phyloP scores from a whole-genome alignment of 2,329 filamentous ascomycete species.

The Simplicillium sp. region DNA sequence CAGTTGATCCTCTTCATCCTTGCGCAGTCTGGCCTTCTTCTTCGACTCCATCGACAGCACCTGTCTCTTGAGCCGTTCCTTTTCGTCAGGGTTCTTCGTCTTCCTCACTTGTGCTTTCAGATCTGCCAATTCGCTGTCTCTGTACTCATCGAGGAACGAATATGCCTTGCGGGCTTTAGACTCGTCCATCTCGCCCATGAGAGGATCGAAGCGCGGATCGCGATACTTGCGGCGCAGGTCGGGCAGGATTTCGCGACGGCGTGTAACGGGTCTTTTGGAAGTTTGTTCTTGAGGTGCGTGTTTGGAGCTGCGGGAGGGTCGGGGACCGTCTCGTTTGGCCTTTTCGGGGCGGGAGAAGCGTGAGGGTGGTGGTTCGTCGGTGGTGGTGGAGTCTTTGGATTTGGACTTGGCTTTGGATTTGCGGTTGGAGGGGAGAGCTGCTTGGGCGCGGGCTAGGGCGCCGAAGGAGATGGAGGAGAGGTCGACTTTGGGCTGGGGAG shows the following conservation, averaged over 20 bases:
- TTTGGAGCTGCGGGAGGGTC: slow-evolving; percentile 50
- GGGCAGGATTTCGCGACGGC: slow-evolving; percentile 64
- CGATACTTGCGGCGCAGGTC: slow-evolving; percentile 50
- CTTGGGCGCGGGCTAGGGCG: slow-evolving; percentile 79
- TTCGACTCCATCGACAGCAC: slow-evolving; percentile 72
- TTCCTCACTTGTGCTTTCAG: slow-evolving; percentile 58
- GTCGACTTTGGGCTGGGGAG: slow-evolving; percentile 25
- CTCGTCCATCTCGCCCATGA: slow-evolving; percentile 43
- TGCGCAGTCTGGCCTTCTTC: slow-evolving; percentile 59
- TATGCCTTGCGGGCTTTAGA: slow-evolving; percentile 62
- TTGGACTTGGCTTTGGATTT: slow-evolving; percentile 18
- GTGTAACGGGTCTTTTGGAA: slow-evolving; percentile 74
- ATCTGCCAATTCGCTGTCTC: slow-evolving; percentile 70
- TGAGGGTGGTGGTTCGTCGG: slow-evolving; percentile 14
- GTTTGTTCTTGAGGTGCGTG: slow-evolving; percentile 80
- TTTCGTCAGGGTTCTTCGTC: slow-evolving; percentile 54
- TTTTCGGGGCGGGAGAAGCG: slow-evolving; percentile 15
- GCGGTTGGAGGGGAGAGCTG: slow-evolving; percentile 39
- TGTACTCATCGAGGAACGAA: slow-evolving; percentile 79
- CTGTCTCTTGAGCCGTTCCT: slow-evolving; percentile 61
- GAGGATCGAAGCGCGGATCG: slow-evolving; percentile 81
- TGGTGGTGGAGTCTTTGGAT: slow-evolving; percentile 14
- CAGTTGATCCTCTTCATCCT: slow-evolving; percentile 61
- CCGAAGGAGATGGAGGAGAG: slow-evolving; percentile 70
- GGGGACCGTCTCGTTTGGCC: slow-evolving; percentile 4